Evolutionary conservation across 306 rosid genomes (phyloP), one percentile per base, ranked within the genome.

Genomic region (Castanopsis chinensis): DNA sequence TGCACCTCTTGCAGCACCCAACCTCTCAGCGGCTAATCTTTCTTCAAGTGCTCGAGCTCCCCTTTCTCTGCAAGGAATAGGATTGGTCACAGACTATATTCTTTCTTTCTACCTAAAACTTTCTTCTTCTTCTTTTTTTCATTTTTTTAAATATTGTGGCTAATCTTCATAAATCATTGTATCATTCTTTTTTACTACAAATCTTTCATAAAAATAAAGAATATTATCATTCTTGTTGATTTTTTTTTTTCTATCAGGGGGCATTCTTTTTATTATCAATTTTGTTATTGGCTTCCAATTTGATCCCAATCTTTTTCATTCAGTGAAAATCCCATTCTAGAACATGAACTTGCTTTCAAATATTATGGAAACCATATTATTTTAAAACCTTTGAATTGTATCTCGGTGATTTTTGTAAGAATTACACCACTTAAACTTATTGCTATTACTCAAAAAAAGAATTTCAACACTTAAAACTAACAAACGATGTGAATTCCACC

Each of bases 41-140:
- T 94, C 99, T 85, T 95, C 99, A 61, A 95, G 90, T 30, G 97
- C 99, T 74, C 99, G 86, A 61, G 97, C 99, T 61, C 98, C 98
- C 83, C 97, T 87, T 86, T 91, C 99, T 65, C 98, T 95, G 83
- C 87, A 85, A 78, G 25, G 68, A 69, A 74, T 72, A 64, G 33
- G 33, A 81, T 4, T 59, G 61, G 67, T 81, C 35, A 82, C 78
- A 83, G 45, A 52, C 21, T 21, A 55, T 6, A 71, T 76, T 56
- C 74, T 71, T 75, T 78, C 73, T 80, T 61, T 80, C 53, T 7
- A 10, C 18, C 37, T 1, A 56, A 33, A 9, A 27, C 33, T 58
- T 20, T 6, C 11, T 64, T 30, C 3, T 6, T 28, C 8, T 43
- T 43, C 0, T 12, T 11, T 45, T 8, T 41, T 41, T 41, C 0